Conservation (phyloP, 1,284 basidiomycete species). For the Fereydounia khargensis region DNA sequence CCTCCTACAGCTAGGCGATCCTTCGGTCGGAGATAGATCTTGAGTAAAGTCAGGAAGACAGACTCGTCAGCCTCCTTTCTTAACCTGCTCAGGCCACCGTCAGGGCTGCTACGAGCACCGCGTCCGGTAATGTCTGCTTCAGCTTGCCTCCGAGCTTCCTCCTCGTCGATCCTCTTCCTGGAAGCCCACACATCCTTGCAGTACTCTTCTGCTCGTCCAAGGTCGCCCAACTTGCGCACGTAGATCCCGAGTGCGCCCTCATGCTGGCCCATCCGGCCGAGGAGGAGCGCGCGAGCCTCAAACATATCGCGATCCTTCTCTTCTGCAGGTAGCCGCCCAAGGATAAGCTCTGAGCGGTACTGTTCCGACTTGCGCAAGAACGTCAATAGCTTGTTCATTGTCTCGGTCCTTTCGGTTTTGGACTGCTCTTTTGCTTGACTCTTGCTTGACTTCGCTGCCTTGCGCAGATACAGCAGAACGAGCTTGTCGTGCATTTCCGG, state of each 20-base stretch:
- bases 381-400: constrained; percentile 70
- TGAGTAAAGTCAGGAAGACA: constrained; percentile 80
- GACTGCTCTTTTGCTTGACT: background rate
- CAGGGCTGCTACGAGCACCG: no score
- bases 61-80: constrained; percentile 10
- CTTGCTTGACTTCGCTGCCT: constrained; percentile 46
- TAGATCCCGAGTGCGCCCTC: constrained; percentile 90
- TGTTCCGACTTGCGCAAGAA: constrained; percentile 73
- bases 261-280: constrained; percentile 85
- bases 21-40: constrained; percentile 77
- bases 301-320: constrained; percentile 66
- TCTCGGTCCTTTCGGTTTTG: constrained; percentile 42
- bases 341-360: constrained; percentile 77
- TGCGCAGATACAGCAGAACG: constrained; percentile 73
- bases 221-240: constrained; percentile 79
- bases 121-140: background rate
- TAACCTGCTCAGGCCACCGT: no score
- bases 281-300: constrained; percentile 82
- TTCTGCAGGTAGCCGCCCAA: constrained; percentile 72
- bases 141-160: background rate
- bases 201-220: constrained; percentile 75
- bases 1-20: no score
- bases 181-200: constrained; percentile 35
- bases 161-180: background rate
- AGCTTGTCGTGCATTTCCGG: constrained; percentile 80